Base-by-base conservation (phyloP, 2,329 filamentous ascomycete species). In the Thielaviopsis musarum region DNA sequence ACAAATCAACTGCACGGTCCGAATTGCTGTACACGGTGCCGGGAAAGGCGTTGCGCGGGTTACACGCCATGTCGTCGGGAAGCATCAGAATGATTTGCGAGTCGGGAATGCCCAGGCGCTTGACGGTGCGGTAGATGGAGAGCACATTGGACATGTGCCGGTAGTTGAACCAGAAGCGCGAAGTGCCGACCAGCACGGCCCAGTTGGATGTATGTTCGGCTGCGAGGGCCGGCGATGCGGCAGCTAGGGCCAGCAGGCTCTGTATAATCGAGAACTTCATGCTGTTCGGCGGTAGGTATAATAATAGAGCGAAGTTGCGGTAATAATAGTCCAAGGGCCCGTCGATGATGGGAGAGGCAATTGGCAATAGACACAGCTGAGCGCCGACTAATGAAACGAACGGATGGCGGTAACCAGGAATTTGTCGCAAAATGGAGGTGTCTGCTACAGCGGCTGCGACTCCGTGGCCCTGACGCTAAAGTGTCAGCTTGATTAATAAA, bases 101-200 rank as follows among this genome's bases (percentile, higher is more conserved):
- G 73, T 98, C 93, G 41, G 93, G 93, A 62, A 98, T 98, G 54
- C 93, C 93, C 45, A 98, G 83, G 13, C 93, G 88, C 75, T 98
- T 98, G 64, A 98, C 93, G 60, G 93, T 98, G 61, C 93, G 88
- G 74, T 98, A 98, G 64, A 98, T 84, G 62, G 91, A 96, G 62
- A 98, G 83, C 19, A 95, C 93, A 74, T 98, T 98, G 71, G 93
- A 91, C 57, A 98, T 85, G 72, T 98, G 93, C 61, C 93, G 87
- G 73, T 98, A 98, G 75, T 98, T 98, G 83, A 98, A 98, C 93
- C 93, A 98, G 78, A 98, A 98, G 58, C 93, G 87, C 58, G 93
- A 98, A 5, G 93, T 98, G 64, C 88, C 93, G 61, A 98, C 93
- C n/a, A 98, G 84, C 63, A 98, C 93, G 10, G 93, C 93, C 93